Evolutionary conservation across 2,329 filamentous ascomycete genomes (phyloP), one percentile per base, ranked within the genome.

Genomic region (Hypoxylon sp.): DNA sequence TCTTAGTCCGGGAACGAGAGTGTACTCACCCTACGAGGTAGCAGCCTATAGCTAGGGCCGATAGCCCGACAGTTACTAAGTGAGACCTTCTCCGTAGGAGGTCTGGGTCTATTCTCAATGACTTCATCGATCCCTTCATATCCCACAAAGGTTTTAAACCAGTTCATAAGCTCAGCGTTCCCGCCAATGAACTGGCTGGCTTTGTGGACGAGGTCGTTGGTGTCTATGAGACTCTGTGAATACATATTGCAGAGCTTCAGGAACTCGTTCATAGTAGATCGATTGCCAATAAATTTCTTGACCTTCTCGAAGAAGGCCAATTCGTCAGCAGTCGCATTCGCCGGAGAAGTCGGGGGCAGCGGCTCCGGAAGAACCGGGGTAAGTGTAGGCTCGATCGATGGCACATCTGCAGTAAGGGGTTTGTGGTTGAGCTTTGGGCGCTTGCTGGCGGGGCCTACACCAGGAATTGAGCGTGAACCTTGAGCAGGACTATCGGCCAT

Each of bases 181-280:
- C 91, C 90, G 13, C 94, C 93, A 66, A 99, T 94, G 77, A 97
- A 99, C 4, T 89, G 87, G 59, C 91, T 89, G 2, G 93, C 93
- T 77, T 96, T 93, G 78, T 93, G 91, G 27, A 96, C 89, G 13
- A 99, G 84, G 1, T 93, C 89, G 67, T 92, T 90, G 63, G 91
- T 91, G 76, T 97, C 93, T 68, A 99, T 97, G 55, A 99, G 87
- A 73, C 97, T 94, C 75, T 97, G 93, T 21, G 92, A 96, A 82
- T 93, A 99, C 31, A 99, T 86, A 74, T 98, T 99, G 84, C 95
- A 96, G 6, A 99, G 88, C 83, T 99, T 99, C 71, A 99, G 82
- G 80, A 99, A 99, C 79, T 99, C 96, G 74, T 93, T 94, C 87
- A 97, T 97, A 2, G 91, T 91, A 62, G 93, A 92, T 79, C 97